Evolutionary conservation across 1,284 basidiomycete genomes (phyloP).

Genomic region (Moesziomyces parantarcticus): DNA sequence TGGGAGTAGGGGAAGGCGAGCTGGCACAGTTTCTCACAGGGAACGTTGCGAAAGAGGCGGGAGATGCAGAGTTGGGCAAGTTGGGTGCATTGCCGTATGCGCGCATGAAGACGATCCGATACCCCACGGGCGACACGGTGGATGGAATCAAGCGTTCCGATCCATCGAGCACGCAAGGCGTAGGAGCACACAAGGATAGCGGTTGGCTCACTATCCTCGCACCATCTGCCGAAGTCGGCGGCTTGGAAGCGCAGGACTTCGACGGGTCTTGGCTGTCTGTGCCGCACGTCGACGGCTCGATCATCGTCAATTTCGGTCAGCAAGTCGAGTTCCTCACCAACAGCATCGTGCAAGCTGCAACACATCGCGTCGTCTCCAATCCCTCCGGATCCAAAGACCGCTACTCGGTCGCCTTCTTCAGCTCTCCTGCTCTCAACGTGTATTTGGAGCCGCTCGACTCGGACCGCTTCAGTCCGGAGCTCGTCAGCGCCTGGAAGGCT

Average conservation of each 20-base stretch:
- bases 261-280: slow-evolving; percentile 53
- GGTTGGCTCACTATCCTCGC: slow-evolving; percentile 60
- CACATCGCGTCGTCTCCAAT: slow-evolving; percentile 52
- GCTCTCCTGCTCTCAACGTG: slow-evolving; percentile 48
- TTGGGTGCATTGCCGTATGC: slow-evolving; percentile 43
- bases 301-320: slow-evolving; percentile 64
- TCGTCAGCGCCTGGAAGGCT: slow-evolving; percentile 31
- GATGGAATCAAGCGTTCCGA: slow-evolving; percentile 44
- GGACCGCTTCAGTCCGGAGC: slow-evolving; percentile 24
- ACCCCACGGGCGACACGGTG: slow-evolving; percentile 39
- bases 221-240: slow-evolving; percentile 41
- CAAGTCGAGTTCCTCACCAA: slow-evolving; percentile 55
- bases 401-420: slow-evolving; percentile 54
- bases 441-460: slow-evolving; percentile 32
- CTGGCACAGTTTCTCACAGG: slow-evolving; percentile 40
- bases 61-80: slow-evolving; percentile 4
- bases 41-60: neutral
- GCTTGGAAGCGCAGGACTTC: slow-evolving; percentile 56
- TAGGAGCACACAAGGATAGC: slow-evolving; percentile 61
- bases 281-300: slow-evolving; percentile 31
- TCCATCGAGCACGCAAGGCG: slow-evolving; percentile 48
- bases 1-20: slow-evolving; percentile 33
- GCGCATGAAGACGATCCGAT: slow-evolving; percentile 60
- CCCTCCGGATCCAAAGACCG: slow-evolving; percentile 12
- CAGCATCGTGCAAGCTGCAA: slow-evolving; percentile 56